Conservation (phyloP, 495 filamentous ascomycete genomes). For the Penicillium fimorum region DNA sequence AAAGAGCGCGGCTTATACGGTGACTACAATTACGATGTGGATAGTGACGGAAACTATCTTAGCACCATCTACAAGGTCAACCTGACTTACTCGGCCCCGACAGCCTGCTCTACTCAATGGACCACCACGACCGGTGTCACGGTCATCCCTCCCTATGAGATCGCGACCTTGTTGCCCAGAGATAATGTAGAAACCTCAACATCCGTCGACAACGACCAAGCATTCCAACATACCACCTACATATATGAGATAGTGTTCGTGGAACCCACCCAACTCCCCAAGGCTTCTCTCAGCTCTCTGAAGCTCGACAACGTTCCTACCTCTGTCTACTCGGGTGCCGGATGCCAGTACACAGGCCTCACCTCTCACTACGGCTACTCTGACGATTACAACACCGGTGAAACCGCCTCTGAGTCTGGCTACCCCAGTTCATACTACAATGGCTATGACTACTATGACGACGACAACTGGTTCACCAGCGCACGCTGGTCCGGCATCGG, state of each 20-base stretch:
- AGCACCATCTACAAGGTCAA: constrained; percentile 35
- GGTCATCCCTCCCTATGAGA: constrained; percentile 15
- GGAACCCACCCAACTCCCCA: constrained; percentile 33
- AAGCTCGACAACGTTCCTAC: constrained; percentile 23
- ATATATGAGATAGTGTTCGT: constrained; percentile 32
- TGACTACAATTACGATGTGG: constrained; percentile 1
- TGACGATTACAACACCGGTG: too few species aligned
- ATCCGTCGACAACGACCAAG: constrained; percentile 23
- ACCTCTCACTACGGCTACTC: constrained; percentile 9
- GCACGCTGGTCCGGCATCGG: constrained; percentile 19
- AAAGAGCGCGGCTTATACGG: constrained; percentile 8
- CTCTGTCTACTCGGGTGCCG: constrained; percentile 15
- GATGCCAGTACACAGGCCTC: constrained; percentile 12
- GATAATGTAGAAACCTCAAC: constrained; percentile 31
- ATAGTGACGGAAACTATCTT: constrained; percentile 13
- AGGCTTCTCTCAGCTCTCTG: constrained; percentile 21
- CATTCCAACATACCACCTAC: constrained; percentile 32
- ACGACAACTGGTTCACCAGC: constrained; percentile 28
- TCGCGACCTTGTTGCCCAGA: constrained; percentile 21
- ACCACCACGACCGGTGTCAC: constrained; percentile 26
- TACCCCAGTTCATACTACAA: constrained; percentile 11
- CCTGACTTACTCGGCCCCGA: constrained; percentile 37
- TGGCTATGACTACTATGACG: constrained; percentile 14
- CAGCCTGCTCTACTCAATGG: constrained; percentile 35
- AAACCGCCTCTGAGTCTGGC: constrained; percentile 3